Conservation (phyloP, 208 protist species). For the Herpetomonas muscarum region DNA sequence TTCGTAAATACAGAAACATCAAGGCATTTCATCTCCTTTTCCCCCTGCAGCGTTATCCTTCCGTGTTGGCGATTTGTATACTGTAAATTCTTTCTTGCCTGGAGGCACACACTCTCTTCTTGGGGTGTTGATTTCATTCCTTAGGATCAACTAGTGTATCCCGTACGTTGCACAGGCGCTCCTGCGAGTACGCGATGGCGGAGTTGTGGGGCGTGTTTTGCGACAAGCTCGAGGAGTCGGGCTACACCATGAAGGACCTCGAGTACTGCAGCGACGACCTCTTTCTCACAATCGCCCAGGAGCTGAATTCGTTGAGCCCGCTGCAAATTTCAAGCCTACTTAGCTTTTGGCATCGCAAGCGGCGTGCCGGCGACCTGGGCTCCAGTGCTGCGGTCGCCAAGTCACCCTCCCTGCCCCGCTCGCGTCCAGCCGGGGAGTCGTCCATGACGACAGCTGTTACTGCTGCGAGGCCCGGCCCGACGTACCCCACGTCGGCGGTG, state of each 20-base stretch:
- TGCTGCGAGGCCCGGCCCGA: background rate
- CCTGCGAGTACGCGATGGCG: conserved; percentile 19
- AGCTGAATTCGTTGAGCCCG: conserved; percentile 51
- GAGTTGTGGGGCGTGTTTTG: conserved; percentile 45
- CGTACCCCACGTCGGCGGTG: background rate
- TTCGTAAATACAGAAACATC: too few relatives aligned
- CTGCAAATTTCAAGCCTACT: conserved; percentile 37
- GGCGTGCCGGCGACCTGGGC: conserved; percentile 4
- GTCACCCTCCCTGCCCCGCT: background rate
- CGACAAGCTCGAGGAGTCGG: conserved; percentile 36
- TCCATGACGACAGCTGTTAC: background rate
- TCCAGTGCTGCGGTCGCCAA: too few relatives aligned
- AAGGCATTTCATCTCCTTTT: too few relatives aligned
- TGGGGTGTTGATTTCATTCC: too few relatives aligned
- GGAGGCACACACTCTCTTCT: too few relatives aligned
- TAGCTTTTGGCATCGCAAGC: conserved; percentile 34
- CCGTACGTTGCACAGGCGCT: too few relatives aligned
- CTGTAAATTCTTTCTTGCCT: too few relatives aligned
- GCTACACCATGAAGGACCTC: conserved; percentile 61
- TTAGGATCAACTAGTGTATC: too few relatives aligned
- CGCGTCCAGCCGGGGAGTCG: background rate
- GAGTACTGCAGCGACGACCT: conserved; percentile 52
- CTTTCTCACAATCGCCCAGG: conserved; percentile 53
- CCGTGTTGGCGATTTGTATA: too few relatives aligned
- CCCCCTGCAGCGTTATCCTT: too few relatives aligned